These are phyloP conservation scores for Anacardium occidentale DNA, from an alignment of 345 rosid genomes.

Conservation along the genomic window DNA sequence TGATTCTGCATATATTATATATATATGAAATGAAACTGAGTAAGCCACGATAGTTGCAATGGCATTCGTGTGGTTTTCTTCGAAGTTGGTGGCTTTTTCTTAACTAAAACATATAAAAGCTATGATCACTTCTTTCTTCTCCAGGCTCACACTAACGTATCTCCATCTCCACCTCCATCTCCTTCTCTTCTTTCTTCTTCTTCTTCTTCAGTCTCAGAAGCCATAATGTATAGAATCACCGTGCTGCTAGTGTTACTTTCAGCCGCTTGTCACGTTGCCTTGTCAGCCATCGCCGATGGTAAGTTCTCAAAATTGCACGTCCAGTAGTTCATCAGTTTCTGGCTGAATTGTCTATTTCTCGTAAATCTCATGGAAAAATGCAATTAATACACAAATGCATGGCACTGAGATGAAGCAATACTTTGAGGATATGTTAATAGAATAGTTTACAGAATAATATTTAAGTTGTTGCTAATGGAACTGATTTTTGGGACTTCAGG, in stretches of 20 bases:
- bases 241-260: constrained; percentile 38
- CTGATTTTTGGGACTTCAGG: constrained; percentile 39
- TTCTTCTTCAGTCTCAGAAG: neutral
- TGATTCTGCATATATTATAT: neutral
- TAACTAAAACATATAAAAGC: constrained; percentile 32
- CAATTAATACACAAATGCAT: too few relatives aligned
- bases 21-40: neutral
- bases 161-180: neutral
- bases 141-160: neutral
- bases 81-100: constrained; percentile 30
- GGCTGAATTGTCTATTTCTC: too few relatives aligned
- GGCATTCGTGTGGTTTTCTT: constrained; percentile 37
- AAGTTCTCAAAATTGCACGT: constrained; percentile 13
- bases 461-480: neutral
- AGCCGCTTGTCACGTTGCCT: constrained; percentile 31
- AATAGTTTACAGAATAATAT: too few relatives aligned
- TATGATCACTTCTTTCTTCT: neutral
- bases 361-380: too few relatives aligned
- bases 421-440: neutral
- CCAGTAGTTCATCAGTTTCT: neutral
- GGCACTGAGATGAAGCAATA: too few relatives aligned
- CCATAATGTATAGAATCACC: constrained; percentile 41
- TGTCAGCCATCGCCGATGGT: constrained; percentile 43
- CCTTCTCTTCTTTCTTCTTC: neutral
- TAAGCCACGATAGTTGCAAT: constrained; percentile 19